Evolutionary conservation across 2,329 filamentous ascomycete genomes (phyloP), one percentile per base, ranked within the genome.

Genomic region (Acarospora socialis): DNA sequence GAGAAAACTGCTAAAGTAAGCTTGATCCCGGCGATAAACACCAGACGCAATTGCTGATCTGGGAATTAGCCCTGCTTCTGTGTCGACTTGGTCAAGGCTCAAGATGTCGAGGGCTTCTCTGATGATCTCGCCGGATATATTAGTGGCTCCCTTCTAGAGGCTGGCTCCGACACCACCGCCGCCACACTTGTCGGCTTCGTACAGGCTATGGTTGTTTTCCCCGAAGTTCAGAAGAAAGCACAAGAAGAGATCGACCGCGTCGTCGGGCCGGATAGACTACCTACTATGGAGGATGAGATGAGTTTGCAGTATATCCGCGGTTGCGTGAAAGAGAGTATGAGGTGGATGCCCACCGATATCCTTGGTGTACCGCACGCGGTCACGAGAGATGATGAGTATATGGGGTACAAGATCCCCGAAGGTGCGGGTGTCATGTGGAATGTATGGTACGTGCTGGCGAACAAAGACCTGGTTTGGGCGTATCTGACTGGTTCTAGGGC

Each of bases 301-400:
- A 47, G 52, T 3, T 44, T 74, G 6, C 67, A 68, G 0, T 74
- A 73, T 41, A 45, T 72, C 19, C 55, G 59, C 13, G 64, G 63
- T 2, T 54, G 69, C 8, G 57, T 71, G 12, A 70, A 71, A 37
- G 70, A 76, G 38, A 57, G 64, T 1, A 48, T 72, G 7, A 58
- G 70, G 2, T 72, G 69, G 66, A 56, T 67, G 4, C 65, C 68
- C 0, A 61, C 69, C 1, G 58, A 60, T 7, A 61, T 65, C 25
- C 59, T 68, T n/a, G 57, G 59, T 10, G 58, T 65, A 28, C 66
- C 67, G 1, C 63, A 65, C 33, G 55, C 55, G 7, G 49, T 57
- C 2, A 56, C 50, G 7, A 47, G 53, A 47, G 59, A 63, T 30
- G 55, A 58, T 31, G 47, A 41, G 38, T 49, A 57, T 28, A 46